A percentile compares a stretch with the other conserved stretches of the same genome.
Evolutionary conservation across 2,329 filamentous ascomycete species (phyloP).

Genomic region (Chaetomium sp.): DNA sequence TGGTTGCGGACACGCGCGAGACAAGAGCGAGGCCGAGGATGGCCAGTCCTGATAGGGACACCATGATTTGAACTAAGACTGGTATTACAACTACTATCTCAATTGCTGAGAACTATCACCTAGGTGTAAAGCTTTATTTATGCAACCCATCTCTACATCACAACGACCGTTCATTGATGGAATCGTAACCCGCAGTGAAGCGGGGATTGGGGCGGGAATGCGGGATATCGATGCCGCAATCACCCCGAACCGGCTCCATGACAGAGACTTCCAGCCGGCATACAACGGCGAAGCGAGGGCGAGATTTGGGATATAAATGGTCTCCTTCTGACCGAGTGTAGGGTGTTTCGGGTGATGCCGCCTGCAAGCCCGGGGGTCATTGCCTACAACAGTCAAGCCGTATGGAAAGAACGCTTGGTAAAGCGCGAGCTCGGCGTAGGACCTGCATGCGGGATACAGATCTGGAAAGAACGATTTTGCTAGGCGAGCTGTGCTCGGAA

Average conservation of each 20-base stretch:
- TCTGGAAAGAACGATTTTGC: slow-evolving; percentile 1
- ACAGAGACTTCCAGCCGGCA: neutral
- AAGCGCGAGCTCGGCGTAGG: neutral
- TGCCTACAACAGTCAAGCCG: neutral
- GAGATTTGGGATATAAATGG: neutral
- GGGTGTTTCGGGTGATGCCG: neutral
- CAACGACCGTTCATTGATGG: slow-evolving; percentile 18
- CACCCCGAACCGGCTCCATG: neutral
- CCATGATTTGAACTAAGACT: slow-evolving; percentile 20
- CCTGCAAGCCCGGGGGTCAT: neutral
- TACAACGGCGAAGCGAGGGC: neutral
- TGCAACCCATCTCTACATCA: neutral
- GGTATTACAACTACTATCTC: neutral
- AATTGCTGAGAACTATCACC: too few relatives aligned
- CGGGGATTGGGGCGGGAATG: slow-evolving; percentile 16
- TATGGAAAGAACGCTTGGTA: neutral
- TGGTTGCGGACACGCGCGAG: slow-evolving; percentile 37
- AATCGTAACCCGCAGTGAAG: neutral
- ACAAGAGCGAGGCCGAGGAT: slow-evolving; percentile 32
- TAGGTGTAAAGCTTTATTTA: neutral
- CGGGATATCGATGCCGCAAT: slow-evolving; percentile 19
- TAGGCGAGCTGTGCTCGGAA: slow-evolving; percentile 23
- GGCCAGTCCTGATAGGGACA: slow-evolving; percentile 25
- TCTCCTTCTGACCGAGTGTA: neutral
- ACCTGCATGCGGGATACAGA: slow-evolving; percentile 4